phyloP scores from a whole-genome alignment of 2,329 filamentous ascomycete species.

The Beauveria asiatica region DNA sequence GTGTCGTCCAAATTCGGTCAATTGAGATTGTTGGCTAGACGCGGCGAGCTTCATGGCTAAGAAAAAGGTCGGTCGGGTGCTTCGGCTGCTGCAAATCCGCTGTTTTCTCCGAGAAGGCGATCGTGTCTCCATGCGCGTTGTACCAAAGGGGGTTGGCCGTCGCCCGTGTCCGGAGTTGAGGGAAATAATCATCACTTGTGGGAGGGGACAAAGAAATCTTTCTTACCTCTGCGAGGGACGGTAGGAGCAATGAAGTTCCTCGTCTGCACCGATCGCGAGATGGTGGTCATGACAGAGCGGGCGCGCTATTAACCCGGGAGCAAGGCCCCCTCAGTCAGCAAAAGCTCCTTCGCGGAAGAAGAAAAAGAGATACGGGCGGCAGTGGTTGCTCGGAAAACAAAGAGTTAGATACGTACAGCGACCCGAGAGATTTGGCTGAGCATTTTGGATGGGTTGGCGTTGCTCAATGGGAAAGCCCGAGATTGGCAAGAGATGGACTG shows the following conservation, averaged over 20 bases:
- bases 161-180: background rate
- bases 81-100: slow-evolving; percentile 6
- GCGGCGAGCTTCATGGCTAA: background rate
- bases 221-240: slow-evolving; percentile 53
- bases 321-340: slow-evolving; percentile 21
- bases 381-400: background rate
- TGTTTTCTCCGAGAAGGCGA: slow-evolving; percentile 3
- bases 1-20: background rate
- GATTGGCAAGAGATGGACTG: slow-evolving; percentile 25
- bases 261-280: slow-evolving; percentile 40
- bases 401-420: slow-evolving; percentile 38
- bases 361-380: background rate
- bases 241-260: slow-evolving; percentile 54
- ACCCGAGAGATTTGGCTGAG: slow-evolving; percentile 46
- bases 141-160: background rate
- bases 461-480: slow-evolving; percentile 38
- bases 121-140: background rate
- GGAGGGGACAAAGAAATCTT: background rate
- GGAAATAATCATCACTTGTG: background rate
- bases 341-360: background rate
- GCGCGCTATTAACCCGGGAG: slow-evolving; percentile 35
- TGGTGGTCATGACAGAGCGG: slow-evolving; percentile 40
- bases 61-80: background rate
- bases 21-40: background rate
- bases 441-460: slow-evolving; percentile 42